Base-by-base conservation (phyloP, 768 basidiomycete species). In the Paxillus involutus region DNA sequence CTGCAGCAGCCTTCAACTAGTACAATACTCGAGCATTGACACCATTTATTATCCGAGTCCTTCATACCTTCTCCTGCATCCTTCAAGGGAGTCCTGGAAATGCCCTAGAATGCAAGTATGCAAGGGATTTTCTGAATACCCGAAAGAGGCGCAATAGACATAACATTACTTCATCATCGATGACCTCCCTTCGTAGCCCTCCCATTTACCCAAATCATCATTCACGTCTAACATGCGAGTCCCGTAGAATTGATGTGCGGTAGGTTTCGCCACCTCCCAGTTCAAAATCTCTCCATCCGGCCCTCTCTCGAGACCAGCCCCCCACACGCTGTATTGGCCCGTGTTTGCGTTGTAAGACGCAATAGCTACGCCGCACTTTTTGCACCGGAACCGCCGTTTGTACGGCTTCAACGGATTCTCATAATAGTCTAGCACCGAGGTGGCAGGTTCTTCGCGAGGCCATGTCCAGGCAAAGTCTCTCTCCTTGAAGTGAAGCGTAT, bases 381-480 rank as follows among this genome's bases (percentile, higher is more conserved):
- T 85, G 66, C 88, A 89, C 17, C 86, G 75, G 63, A 71, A 82
- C 6, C 86, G 82, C 19, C 73, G 78, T 68, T 88, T 88, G 73
- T 80, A 77, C 1, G 79, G 79, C 63, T 82, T 85, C 51, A 55
- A 59, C 3, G 76, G 71, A 36, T 80, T 74, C 17, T 71, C 63
- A 62, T 81, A 88, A 1, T 68, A 51, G 51, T 86, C 80, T 7
- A 84, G 70, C 10, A 54, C 62, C 16, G 66, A 62, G 24, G 64
- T 61, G 16, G 69, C 62, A 3, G 76, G 64, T 41, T 72, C 68
- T 24, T 66, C 35, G 45, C 7, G 29, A 11, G 35, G 37, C 56
- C 51, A 58, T 14, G 57, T 80, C 88, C 86, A 88, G 13, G 59
- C 52, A 59, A 89, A 86, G 11, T 75, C 72, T 1, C 69, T 52